Evolutionary conservation across 176 grass and related monocot genomes (phyloP), one percentile per base, ranked within the genome.

Genomic region (Thalia dealbata): DNA sequence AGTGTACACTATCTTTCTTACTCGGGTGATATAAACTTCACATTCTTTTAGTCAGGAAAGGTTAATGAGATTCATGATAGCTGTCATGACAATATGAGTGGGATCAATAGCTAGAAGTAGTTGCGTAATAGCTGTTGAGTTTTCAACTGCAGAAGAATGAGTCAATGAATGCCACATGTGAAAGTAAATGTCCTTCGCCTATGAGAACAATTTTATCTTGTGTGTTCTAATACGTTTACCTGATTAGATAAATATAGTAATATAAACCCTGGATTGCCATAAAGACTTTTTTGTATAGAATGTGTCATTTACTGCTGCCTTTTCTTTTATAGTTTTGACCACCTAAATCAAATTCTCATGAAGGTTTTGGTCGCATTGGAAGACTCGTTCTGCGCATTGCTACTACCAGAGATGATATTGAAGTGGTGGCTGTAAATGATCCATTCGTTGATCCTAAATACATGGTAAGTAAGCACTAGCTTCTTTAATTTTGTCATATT

Each of bases 401-500:
- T 66, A 91, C 76, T 50, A 83, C 81, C 45, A 90, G 90, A 88
- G 95, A 97, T 52, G 95, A 97, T 76, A 84, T 97, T 82, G 90
- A 97, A 83, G 87, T 97, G 78, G 95, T 97, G 22, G 95, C 95
- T 79, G 90, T 97, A 61, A 97, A 97, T 77, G 95, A 97, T 79
- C 95, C 95, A 75, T 97, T 97, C 50, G 72, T 97, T 26, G 90
- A 97, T 82, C 81, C 95, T 63, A 97, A 97, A 48, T 97, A 97
- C 83, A 97, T 97, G 95, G 95, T 99, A 86, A 76, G 78, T 55
- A 62, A 75, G 54, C 73, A n/a, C 21, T 64, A 48, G 18, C 14
- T 18, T 66, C 25, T 55, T 54, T 51, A 71, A 38, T 51, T 24
- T 23, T 10, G 18, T 22, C 41, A 61, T 42, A 6, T 30, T 63